These are phyloP conservation scores for Annulohypoxylon moriforme DNA, from an alignment of 495 filamentous ascomycete genomes.

Conservation along the genomic window DNA sequence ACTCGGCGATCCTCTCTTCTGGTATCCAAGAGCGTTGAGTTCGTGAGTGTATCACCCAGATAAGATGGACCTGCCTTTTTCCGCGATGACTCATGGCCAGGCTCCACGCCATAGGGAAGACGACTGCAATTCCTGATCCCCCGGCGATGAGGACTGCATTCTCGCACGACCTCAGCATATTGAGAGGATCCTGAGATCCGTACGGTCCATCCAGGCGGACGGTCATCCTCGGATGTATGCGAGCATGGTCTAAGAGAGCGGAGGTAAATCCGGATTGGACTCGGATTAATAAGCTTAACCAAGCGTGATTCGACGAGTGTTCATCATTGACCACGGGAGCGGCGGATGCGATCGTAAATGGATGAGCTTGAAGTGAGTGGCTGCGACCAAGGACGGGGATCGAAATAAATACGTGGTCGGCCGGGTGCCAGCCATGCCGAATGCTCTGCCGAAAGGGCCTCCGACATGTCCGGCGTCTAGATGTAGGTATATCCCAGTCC, in stretches of 20 bases:
- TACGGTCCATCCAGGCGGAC: slow-evolving; percentile 69
- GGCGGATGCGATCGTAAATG: slow-evolving; percentile 70
- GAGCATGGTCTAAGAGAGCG: slow-evolving; percentile 63
- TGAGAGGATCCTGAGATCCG: slow-evolving; percentile 54
- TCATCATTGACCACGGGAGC: slow-evolving; percentile 43
- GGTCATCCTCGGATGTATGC: slow-evolving; percentile 47
- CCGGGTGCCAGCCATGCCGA: slow-evolving; percentile 64
- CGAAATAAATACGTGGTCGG: slow-evolving; percentile 69
- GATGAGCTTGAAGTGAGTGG: slow-evolving; percentile 66
- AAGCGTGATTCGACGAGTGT: slow-evolving; percentile 48
- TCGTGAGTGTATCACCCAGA: slow-evolving; percentile 67
- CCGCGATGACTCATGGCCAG: slow-evolving; percentile 39
- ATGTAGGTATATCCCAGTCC: slow-evolving; percentile 51
- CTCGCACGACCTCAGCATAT: slow-evolving; percentile 55
- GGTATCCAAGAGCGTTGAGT: slow-evolving; percentile 64
- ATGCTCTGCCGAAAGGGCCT: slow-evolving; percentile 50
- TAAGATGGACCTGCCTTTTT: slow-evolving; percentile 59
- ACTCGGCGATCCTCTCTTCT: slow-evolving; percentile 56
- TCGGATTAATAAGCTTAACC: slow-evolving; percentile 65
- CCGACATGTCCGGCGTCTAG: background rate
- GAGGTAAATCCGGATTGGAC: slow-evolving; percentile 69
- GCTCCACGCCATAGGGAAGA: slow-evolving; percentile 63
- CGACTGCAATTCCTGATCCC: slow-evolving; percentile 71
- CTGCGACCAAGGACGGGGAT: slow-evolving; percentile 60
- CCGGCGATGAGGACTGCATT: slow-evolving; percentile 67